Evolutionary conservation across 2,329 filamentous ascomycete species (phyloP), one percentile per base, ranked within the genome.

Genomic region (Cladorrhinum sp.): DNA sequence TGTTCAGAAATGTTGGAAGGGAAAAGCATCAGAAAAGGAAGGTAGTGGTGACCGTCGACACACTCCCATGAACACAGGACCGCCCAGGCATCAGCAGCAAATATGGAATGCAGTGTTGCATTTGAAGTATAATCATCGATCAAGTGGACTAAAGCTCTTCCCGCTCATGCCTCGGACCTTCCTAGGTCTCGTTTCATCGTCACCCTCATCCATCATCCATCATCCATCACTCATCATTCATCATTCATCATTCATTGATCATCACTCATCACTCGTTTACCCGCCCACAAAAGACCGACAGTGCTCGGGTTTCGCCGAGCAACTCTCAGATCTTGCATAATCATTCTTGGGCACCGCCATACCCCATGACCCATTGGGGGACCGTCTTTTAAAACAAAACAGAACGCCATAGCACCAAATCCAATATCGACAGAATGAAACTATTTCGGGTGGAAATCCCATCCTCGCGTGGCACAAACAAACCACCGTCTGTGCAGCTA

Each of bases 1-100:
- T 62, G 21, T 69, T 79, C 61, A 73, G 76, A 62, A 66, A 63
- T 50, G 64, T 71, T 18, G 68, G 72, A 14, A 78, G 76, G 63
- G 70, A 69, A 50, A 69, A 68, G 30, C 70, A 71, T 26, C 72
- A 72, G 59, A 75, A 75, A 65, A 70, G 73, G 23, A 71, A 68
- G 42, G 71, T 73, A 26, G 26, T 33, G 18, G 65, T 67, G n/a
- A 61, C 48, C 21, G 36, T 65, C 48, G 62, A 52, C 12, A 20
- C 18, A 18, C 33, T 58, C n/a, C 23, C 30, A 10, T 61, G 26
- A 62, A n/a, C 52, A 9, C 18, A 36, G 28, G 20, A 23, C 16
- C 21, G 16, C 20, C 42, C 18, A 18, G 33, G 53, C 20, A 20
- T 23, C 53, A 46, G 30, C 39, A 36, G 12, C 33, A 10, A 26